Base-by-base conservation (phyloP, 2,329 filamentous ascomycete genomes). In the Scytalidium lignicola region DNA sequence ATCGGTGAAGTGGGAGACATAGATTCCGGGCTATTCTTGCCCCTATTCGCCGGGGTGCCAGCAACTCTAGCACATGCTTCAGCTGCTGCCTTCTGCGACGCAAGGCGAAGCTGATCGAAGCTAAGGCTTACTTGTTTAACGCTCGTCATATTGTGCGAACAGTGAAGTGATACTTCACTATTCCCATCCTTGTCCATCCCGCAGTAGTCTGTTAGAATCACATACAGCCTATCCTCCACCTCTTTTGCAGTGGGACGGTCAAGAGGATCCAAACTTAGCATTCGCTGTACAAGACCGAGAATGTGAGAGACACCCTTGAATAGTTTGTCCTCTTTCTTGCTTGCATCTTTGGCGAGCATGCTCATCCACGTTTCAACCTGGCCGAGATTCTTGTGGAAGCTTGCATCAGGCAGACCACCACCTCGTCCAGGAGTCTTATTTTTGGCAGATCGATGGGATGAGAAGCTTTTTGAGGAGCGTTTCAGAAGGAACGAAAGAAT, bases 281-380 rank as follows among this genome's bases (percentile, higher is more conserved):
- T 83, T n/a, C 68, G 66, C 39, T 72, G 69, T 1, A 77, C 72
- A 8, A 83, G 65, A 51, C 73, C 71, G 40, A 83, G 66, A 62
- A 81, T 68, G 0, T 76, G 76, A 2, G 68, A 68, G 9, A 82
- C 66, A 20, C 78, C 78, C 18, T 67, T 65, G 50, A 80, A 78
- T 3, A 78, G 61, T 28, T 67, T 63, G 41, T 73, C 75, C 39
- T 66, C 61, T 47, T 69, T 69, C 51, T 76, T 53, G 57, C 64
- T 46, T 8, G 79, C 80, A n/a, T 84, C 79, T 50, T 79, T 79
- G 26, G 79, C 78, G 3, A 88, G 67, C 2, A 67, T 67, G 1
- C 70, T 69, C 70, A 88, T 85, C 86, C 86, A 90, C 13, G 73
- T 73, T 54, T 85, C 79, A 2, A 89, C 75, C 63, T 86, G 84